phyloP scores from a whole-genome alignment of 371 early-diverging fungal species.

The Haplosporangium sp. region DNA sequence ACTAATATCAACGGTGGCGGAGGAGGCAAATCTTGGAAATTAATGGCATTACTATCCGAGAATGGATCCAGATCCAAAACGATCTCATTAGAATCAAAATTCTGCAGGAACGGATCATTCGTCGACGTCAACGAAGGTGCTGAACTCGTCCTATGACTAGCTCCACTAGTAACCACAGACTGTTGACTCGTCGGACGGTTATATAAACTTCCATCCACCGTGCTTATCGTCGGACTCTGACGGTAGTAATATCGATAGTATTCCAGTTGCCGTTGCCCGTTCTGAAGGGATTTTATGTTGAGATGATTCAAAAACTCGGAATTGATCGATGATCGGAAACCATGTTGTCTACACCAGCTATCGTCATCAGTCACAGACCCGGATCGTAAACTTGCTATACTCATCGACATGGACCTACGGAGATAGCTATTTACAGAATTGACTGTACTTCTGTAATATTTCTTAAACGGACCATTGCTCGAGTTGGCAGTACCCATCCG shows the following conservation, averaged over 20 bases:
- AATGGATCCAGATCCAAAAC: conserved; percentile 23
- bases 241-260: conserved; percentile 35
- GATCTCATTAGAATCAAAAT: conserved; percentile 47
- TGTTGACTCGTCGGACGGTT: background rate
- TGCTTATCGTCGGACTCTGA: conserved; percentile 34
- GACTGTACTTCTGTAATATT: conserved; percentile 26
- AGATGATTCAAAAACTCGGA: conserved; percentile 32
- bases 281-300: conserved; percentile 29
- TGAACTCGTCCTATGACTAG: conserved; percentile 23
- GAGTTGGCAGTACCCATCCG: background rate
- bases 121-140: conserved; percentile 43
- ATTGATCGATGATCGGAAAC: conserved; percentile 28
- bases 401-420: conserved; percentile 40
- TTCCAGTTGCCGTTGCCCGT: conserved; percentile 29
- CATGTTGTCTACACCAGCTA: conserved; percentile 3
- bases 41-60: conserved; percentile 11
- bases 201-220: conserved; percentile 4
- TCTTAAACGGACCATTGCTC: background rate
- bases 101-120: conserved; percentile 44
- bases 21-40: background rate
- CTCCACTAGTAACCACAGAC: background rate
- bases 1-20: background rate
- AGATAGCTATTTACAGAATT: conserved; percentile 37
- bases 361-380: conserved; percentile 27
- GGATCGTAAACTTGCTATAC: conserved; percentile 23